A percentile compares a stretch with the other conserved stretches of the same genome.
Conservation (phyloP, 1,284 basidiomycete species). For the Papiliotrema nemorosa region DNA sequence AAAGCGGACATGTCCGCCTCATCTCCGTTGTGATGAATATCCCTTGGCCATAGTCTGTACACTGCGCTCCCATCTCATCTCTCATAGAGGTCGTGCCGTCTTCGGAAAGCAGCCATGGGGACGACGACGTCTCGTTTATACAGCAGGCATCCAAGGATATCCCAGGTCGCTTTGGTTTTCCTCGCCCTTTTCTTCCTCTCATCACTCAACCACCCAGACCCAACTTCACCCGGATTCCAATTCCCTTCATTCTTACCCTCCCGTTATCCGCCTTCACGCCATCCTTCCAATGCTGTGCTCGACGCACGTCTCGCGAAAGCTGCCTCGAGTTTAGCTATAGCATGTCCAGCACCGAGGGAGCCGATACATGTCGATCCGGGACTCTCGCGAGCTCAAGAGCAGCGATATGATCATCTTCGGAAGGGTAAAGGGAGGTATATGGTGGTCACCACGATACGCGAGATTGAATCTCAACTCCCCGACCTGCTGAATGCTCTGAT, state of each 20-base stretch:
- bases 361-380: constrained; percentile 31
- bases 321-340: constrained; percentile 8
- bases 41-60: too few species aligned
- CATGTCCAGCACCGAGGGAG: constrained; percentile 13
- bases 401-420: constrained; percentile 34
- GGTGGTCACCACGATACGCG: constrained; percentile 39
- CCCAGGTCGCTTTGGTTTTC: background rate
- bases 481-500: constrained; percentile 46
- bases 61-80: too few species aligned
- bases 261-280: constrained; percentile 3
- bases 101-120: constrained; percentile 3
- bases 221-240: constrained; percentile 14
- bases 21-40: too few species aligned
- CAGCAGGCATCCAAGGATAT: background rate
- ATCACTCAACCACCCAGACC: constrained; percentile 4
- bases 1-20: too few species aligned
- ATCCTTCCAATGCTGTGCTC: constrained; percentile 6
- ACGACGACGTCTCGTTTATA: constrained; percentile 1
- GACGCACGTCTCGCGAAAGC: constrained; percentile 10
- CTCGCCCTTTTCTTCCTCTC: background rate
- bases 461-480: constrained; percentile 42
- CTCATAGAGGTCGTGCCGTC: too few species aligned
- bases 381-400: constrained; percentile 31
- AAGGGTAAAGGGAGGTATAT: constrained; percentile 24
- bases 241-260: constrained; percentile 26